Evolutionary conservation across 129 eudicot species (phyloP).

Genomic region (Artemisia argyi): DNA sequence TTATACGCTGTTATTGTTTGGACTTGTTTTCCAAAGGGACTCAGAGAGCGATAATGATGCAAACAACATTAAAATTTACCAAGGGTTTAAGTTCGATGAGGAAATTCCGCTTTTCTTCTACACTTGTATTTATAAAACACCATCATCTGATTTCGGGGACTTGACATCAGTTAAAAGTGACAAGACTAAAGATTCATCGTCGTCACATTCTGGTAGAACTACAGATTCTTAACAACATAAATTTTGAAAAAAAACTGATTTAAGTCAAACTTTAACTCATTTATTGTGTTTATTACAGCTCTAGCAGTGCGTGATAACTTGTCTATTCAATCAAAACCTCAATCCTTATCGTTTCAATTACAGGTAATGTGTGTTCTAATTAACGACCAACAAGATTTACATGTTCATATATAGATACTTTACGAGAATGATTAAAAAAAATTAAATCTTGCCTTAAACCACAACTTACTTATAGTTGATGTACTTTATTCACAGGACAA

Average conservation of each 20-base stretch:
- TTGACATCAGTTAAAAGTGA: slow-evolving; percentile 16
- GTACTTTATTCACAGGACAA: slow-evolving; percentile 25
- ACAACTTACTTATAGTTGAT: not conserved
- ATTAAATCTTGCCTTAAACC: not conserved
- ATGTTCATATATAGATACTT: not conserved
- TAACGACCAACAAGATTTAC: not conserved
- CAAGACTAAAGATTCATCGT: not conserved
- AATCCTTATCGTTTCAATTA: slow-evolving; percentile 41
- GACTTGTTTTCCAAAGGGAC: slow-evolving; percentile 24
- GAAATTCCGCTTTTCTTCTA: slow-evolving; percentile 49
- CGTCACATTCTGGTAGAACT: slow-evolving; percentile 44
- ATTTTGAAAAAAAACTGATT: no score
- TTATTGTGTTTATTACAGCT: slow-evolving; percentile 29
- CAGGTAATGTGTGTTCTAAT: slow-evolving; percentile 37
- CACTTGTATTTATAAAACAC: slow-evolving; percentile 40
- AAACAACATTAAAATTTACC: slow-evolving; percentile 1
- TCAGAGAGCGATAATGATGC: not conserved
- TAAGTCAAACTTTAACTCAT: not conserved
- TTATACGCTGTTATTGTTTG: not conserved
- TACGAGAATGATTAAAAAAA: not conserved
- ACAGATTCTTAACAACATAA: not conserved
- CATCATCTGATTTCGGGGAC: slow-evolving; percentile 18
- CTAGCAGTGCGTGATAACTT: slow-evolving; percentile 42
- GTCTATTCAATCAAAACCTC: slow-evolving; percentile 36
- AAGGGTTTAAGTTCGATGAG: slow-evolving; percentile 37